Conservation (phyloP, 2,329 filamentous ascomycete species). For the Aspergillus brasiliensis region DNA sequence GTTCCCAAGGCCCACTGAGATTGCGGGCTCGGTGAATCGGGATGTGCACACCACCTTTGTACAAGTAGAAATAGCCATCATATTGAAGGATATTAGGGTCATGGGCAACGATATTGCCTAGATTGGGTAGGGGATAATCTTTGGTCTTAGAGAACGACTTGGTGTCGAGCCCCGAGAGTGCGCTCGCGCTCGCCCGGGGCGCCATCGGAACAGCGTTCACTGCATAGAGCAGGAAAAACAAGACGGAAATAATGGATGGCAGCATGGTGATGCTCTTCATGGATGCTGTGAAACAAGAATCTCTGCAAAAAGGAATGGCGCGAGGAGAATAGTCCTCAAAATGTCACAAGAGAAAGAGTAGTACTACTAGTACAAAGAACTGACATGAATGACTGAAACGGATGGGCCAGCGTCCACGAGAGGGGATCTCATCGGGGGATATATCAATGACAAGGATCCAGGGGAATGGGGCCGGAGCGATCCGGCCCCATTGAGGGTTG, state of each 20-base stretch:
- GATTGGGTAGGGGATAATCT: conserved; percentile 30
- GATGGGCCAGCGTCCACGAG: neutral
- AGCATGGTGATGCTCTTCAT: neutral
- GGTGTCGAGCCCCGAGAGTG: neutral
- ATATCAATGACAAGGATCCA: neutral
- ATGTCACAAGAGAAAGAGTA: neutral
- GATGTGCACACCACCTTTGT: conserved; percentile 34
- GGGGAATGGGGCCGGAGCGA: neutral
- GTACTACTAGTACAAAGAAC: neutral
- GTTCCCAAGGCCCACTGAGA: conserved; percentile 37
- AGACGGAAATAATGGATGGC: neutral
- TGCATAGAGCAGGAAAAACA: conserved; percentile 13
- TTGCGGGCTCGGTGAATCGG: conserved; percentile 28
- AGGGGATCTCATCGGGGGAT: neutral
- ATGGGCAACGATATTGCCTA: conserved; percentile 32
- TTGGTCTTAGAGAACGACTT: conserved; percentile 30
- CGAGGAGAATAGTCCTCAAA: neutral
- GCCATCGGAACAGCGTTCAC: conserved; percentile 12
- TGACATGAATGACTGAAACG: neutral
- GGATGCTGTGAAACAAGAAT: neutral
- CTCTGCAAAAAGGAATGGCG: neutral
- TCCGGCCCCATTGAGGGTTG: neutral
- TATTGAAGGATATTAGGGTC: conserved; percentile 37
- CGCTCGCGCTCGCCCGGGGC: neutral
- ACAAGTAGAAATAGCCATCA: conserved; percentile 36